Evolutionary conservation across 164 flowering plant genomes (phyloP), one percentile per base, ranked within the genome.

Genomic region (Annona squamosa): DNA sequence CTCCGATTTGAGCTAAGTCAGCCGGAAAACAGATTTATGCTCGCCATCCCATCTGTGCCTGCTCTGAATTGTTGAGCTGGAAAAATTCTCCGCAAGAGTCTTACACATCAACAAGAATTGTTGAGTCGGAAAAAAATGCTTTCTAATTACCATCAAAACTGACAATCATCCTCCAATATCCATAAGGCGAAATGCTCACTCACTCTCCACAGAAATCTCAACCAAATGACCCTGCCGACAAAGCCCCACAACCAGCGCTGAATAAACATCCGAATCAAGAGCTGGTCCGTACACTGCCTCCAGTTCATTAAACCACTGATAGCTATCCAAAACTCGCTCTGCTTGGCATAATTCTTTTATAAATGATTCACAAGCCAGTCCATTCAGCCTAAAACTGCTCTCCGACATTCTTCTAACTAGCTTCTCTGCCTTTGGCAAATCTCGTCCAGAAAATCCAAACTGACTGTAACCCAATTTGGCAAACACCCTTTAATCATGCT

Each of bases 341-440:
- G 73, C 75, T 46, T 47, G 71, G 77, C 91, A 88, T 9, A 95
- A 71, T 64, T 78, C 80, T 75, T 67, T 85, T 41, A 96, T 79
- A 71, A 93, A 66, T 56, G 73, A 17, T 70, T 83, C 82, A 74
- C 85, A 87, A 0, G 97, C 89, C 77, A 83, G 76, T 46, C 91
- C 83, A 75, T 83, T 83, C 56, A 90, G 98, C 77, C 73, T 89
- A 66, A 90, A 5, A 45, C 77, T 91, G 75, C 73, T 70, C n/a
- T 71, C 82, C 70, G 91, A 59, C 90, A 89, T 85, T 79, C 70
- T 78, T 75, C 80, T 76, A 47, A 93, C 87, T 46, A 86, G 74
- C 70, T 81, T 82, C 84, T 87, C 92, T 42, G 91, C 91, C 75
- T 91, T 94, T 61, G 80, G 79, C 48, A 78, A n/a, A 19, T 82